Evolutionary conservation across 495 filamentous ascomycete genomes (phyloP).

Genomic region (Hyaloscypha finlandica): DNA sequence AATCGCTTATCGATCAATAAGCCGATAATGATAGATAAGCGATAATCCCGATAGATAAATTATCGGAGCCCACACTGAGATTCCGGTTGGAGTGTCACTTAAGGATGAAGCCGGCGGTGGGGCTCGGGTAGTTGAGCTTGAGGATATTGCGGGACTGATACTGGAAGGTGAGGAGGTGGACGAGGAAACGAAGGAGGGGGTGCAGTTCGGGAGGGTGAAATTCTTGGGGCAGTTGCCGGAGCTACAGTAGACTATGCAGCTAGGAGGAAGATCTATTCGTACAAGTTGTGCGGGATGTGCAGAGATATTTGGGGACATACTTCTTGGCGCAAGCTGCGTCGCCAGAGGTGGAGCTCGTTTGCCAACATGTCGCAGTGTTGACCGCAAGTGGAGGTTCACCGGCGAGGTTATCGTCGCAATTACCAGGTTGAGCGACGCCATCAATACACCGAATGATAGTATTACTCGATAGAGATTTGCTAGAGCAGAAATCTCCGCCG

Average conservation of each 20-base stretch:
- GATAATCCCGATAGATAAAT: no score
- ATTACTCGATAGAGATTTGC: slow-evolving; percentile 14
- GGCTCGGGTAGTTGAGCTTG: background rate
- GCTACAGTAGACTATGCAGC: slow-evolving; percentile 22
- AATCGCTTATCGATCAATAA: no score
- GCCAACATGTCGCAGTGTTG: slow-evolving; percentile 26
- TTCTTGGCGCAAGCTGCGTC: slow-evolving; percentile 34
- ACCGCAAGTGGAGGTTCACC: slow-evolving; percentile 27
- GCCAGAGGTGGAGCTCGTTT: slow-evolving; percentile 19
- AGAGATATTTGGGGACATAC: slow-evolving; percentile 12
- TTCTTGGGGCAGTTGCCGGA: slow-evolving; percentile 15
- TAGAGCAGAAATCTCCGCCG: slow-evolving; percentile 30
- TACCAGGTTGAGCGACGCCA: slow-evolving; percentile 32
- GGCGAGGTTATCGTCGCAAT: slow-evolving; percentile 34
- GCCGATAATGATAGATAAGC: no score
- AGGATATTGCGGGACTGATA: background rate
- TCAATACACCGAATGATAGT: slow-evolving; percentile 35
- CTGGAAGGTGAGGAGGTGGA: background rate
- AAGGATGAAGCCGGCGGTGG: background rate
- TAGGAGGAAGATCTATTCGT: slow-evolving; percentile 10
- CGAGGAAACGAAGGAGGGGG: background rate
- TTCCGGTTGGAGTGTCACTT: background rate
- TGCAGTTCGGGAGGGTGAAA: slow-evolving; percentile 25
- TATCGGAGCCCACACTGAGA: no score
- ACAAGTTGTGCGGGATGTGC: background rate